Evolutionary conservation across 176 grass and related monocot species (phyloP).

Genomic region (Dendrocalamus sinicus): DNA sequence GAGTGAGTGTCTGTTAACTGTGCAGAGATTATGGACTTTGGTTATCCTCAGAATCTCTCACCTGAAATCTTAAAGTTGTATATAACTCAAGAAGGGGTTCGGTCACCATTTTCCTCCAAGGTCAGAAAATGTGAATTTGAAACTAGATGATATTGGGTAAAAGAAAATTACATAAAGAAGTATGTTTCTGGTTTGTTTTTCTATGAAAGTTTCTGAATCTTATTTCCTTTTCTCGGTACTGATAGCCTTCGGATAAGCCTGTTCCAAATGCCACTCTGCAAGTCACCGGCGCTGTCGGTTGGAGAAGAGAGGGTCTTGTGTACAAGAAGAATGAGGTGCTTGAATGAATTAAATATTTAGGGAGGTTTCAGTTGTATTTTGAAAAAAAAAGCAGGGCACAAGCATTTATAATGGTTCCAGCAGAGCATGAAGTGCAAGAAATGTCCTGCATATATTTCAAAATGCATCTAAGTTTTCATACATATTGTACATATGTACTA

Average conservation of each 20-base stretch:
- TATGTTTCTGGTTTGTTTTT: slow-evolving; percentile 17
- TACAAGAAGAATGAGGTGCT: slow-evolving; percentile 99
- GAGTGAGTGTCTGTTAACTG: slow-evolving; percentile 36
- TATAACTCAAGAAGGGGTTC: slow-evolving; percentile 96
- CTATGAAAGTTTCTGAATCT: slow-evolving; percentile 35
- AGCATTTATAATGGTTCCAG: background rate
- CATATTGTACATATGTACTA: slow-evolving; percentile 8
- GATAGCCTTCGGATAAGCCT: slow-evolving; percentile 84
- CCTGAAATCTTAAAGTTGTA: slow-evolving; percentile 99
- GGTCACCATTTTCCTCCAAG: slow-evolving; percentile 98
- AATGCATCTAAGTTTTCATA: background rate
- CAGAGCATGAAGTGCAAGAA: background rate
- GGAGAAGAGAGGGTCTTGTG: slow-evolving; percentile 96
- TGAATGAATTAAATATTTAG: slow-evolving; percentile 42
- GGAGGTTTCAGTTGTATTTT: slow-evolving; percentile 14
- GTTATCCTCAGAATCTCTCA: slow-evolving; percentile 97
- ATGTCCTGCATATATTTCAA: slow-evolving; percentile 27
- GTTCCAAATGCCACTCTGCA: slow-evolving; percentile 96
- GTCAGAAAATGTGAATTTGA: slow-evolving; percentile 54
- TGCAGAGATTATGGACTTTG: slow-evolving; percentile 99
- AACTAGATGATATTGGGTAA: slow-evolving; percentile 17
- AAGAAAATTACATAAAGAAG: background rate
- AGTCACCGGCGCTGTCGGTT: slow-evolving; percentile 98
- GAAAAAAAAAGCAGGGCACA: background rate
- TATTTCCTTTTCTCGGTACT: slow-evolving; percentile 44